Evolutionary conservation across 129 eudicot species (phyloP).

Genomic region (Daucus carota): DH1_v3.0 NC_030384.2:44248501-44249000

Average conservation of each 20-base stretch:
- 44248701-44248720: conserved; percentile 83
- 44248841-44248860: conserved; percentile 47
- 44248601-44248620: conserved; percentile 89
- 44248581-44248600: conserved; percentile 89
- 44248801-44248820: conserved; percentile 63
- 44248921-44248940: not conserved
- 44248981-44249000: conserved; percentile 69
- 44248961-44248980: conserved; percentile 66
- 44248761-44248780: conserved; percentile 50
- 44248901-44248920: conserved; percentile 4
- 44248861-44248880: conserved; percentile 5
- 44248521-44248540: conserved; percentile 93
- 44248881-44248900: conserved; percentile 5
- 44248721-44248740: conserved; percentile 76
- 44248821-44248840: conserved; percentile 59
- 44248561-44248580: conserved; percentile 74
- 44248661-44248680: conserved; percentile 61
- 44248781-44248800: conserved; percentile 55
- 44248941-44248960: conserved; percentile 64
- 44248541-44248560: conserved; percentile 78
- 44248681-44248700: conserved; percentile 68
- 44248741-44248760: conserved; percentile 55
- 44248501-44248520: conserved; percentile 96
- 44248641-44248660: conserved; percentile 67
- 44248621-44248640: conserved; percentile 67